Base-by-base conservation (phyloP, 2,329 filamentous ascomycete genomes). In the Ophiostoma pallidulum region DNA sequence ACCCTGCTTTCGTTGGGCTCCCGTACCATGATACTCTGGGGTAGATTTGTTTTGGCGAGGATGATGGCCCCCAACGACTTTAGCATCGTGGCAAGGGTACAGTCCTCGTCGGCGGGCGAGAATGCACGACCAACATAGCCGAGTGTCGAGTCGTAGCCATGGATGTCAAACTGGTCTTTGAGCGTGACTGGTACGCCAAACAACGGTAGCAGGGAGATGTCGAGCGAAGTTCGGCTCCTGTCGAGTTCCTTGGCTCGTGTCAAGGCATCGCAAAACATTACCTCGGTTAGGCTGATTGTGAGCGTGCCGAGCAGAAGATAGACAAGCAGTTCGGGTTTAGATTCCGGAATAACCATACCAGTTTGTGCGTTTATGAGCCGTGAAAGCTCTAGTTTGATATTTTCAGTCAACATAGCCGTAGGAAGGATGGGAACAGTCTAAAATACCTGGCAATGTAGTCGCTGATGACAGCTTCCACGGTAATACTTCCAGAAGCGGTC, bases 101-200 rank as follows among this genome's bases (percentile, higher is more conserved):
- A 14, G 19, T 51, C 45, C 1, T 45, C 37, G 2, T 20, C 13
- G 4, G 49, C 51, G 8, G 51, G 53, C 8, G 13, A 1, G n/a
- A 42, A 31, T 0, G 51, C 47, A 2, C 51, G 51, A 10, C 53
- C 70, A 56, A 50, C 71, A 63, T 54, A 73, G 69, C 53, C 53
- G 6, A 52, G 33, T 0, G 50, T 50, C 3, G 41, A 49, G 47
- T 53, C 50, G 33, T 42, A 31, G 18, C 50, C 46, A 16, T 20
- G 12, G 18, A 55, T 50, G 19, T 52, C 44, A 14, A 51, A 53
- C 44, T 69, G 71, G 19, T 73, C 57, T 33, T 54, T 54, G 36
- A 54, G 45, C 1, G 51, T 54, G 10, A 53, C 24, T 0, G 76
- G 77, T 2, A 80, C 58, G 22, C 65, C 65, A 47, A 66, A 63